Percentiles rank a stretch among this genome's conserved stretches.
Evolutionary conservation across 2,329 filamentous ascomycete species (phyloP).

Genomic region (Talaromyces sp.): DNA sequence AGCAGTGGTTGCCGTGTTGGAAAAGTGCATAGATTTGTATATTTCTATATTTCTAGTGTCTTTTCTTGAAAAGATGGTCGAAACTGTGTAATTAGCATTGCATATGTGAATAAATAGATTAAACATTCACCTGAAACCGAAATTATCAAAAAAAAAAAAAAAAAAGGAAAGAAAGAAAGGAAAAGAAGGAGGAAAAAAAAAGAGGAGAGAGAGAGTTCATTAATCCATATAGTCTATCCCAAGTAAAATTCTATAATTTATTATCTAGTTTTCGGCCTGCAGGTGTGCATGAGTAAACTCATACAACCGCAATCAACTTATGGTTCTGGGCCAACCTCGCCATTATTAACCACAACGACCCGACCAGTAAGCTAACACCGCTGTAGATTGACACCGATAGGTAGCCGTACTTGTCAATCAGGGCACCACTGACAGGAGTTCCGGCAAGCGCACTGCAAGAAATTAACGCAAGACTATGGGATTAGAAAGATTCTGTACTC

Average conservation of each 20-base stretch:
- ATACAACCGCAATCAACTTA: constrained; percentile 14
- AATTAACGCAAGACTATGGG: neutral
- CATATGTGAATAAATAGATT: neutral
- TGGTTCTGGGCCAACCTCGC: constrained; percentile 18
- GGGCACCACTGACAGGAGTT: constrained; percentile 38
- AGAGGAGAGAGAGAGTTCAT: neutral
- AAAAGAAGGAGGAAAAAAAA: neutral
- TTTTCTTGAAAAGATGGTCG: neutral
- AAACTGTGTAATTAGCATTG: neutral
- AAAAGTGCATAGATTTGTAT: constrained; percentile 6
- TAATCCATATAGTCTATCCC: neutral
- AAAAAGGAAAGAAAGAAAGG: neutral
- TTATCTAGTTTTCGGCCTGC: neutral
- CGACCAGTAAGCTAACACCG: constrained; percentile 26
- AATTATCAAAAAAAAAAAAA: neutral
- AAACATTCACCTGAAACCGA: neutral
- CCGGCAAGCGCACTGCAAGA: constrained; percentile 33
- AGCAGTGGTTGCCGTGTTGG: constrained; percentile 45
- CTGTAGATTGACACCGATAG: constrained; percentile 37
- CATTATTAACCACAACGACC: constrained; percentile 19
- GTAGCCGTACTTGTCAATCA: constrained; percentile 36
- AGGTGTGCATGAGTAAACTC: neutral
- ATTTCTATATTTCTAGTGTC: neutral
- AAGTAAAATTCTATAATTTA: neutral
- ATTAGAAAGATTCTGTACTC: constrained; percentile 14